These are phyloP conservation scores for Cladosporium halotolerans DNA, from an alignment of 2,329 filamentous ascomycete genomes.

Conservation along the genomic window DNA sequence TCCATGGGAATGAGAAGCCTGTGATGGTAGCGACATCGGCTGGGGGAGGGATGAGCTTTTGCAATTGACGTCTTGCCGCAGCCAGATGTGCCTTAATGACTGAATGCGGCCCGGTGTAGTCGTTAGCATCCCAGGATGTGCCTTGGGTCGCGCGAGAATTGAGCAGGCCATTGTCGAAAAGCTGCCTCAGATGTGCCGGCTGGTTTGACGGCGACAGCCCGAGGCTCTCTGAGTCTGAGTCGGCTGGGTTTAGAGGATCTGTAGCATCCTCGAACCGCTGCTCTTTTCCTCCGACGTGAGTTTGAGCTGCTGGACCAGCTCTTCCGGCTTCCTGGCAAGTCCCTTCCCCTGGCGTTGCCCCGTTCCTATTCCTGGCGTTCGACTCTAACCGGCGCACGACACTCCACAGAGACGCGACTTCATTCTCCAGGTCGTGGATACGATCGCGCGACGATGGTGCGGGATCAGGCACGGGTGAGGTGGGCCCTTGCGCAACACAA, in stretches of 20 bases:
- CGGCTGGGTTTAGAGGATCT: background rate
- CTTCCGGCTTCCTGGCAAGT: no score
- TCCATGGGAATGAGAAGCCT: conserved; percentile 15
- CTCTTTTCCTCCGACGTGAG: background rate
- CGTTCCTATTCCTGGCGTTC: conserved; percentile 6
- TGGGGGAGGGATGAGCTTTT: conserved; percentile 22
- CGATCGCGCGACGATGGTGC: conserved; percentile 3
- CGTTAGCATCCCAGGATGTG: background rate
- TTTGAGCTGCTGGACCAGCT: background rate
- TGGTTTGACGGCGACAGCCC: conserved; percentile 17
- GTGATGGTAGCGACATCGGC: conserved; percentile 21
- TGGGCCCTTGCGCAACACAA: conserved; percentile 2
- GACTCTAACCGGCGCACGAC: conserved; percentile 16
- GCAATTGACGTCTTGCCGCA: conserved; percentile 18
- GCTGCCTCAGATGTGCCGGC: conserved; percentile 25
- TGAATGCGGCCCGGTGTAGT: background rate
- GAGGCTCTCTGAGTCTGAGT: conserved; percentile 9
- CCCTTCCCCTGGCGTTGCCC: no score
- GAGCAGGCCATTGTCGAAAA: conserved; percentile 30
- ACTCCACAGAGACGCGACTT: conserved; percentile 18
- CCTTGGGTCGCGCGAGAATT: background rate
- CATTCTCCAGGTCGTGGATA: conserved; percentile 15
- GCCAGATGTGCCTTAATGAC: conserved; percentile 10
- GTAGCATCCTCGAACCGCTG: background rate
- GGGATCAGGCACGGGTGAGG: background rate